Evolutionary conservation across 352 stramenopile genomes (phyloP).

Genomic region (Phytophthora colocasiae): DNA sequence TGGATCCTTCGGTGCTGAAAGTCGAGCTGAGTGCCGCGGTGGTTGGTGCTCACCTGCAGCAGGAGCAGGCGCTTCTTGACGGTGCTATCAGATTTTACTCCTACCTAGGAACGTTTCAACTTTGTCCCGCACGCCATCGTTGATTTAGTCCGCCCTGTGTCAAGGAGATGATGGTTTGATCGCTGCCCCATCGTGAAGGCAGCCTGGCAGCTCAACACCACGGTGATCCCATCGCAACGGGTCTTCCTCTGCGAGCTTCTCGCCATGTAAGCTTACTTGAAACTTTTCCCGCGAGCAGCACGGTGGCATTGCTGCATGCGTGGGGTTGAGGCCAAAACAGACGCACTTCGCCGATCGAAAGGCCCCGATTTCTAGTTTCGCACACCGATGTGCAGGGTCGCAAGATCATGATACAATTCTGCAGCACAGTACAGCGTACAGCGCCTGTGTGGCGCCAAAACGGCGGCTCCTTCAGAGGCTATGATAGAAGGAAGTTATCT

Average conservation of each 20-base stretch:
- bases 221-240: slow-evolving; percentile 2
- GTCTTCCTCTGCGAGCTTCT: slow-evolving; percentile 3
- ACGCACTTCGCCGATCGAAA: neutral
- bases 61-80: slow-evolving; percentile 35
- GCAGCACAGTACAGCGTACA: too few species aligned
- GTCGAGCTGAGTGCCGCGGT: slow-evolving; percentile 17
- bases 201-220: neutral
- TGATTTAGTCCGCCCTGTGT: neutral
- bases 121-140: neutral
- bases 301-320: neutral
- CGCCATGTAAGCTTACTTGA: too few species aligned
- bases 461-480: too few species aligned
- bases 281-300: neutral
- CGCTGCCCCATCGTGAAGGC: neutral
- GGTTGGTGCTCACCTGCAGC: slow-evolving; percentile 25
- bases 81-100: too few species aligned
- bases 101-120: neutral
- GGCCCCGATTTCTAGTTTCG: neutral
- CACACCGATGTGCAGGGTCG: neutral
- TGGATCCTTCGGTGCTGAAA: slow-evolving; percentile 15
- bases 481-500: too few species aligned
- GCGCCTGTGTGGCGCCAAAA: too few species aligned
- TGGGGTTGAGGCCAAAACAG: neutral
- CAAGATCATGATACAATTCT: neutral
- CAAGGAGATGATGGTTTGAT: neutral